Evolutionary conservation across 2,329 filamentous ascomycete genomes (phyloP).

Genomic region (Fusarium sp.): DNA sequence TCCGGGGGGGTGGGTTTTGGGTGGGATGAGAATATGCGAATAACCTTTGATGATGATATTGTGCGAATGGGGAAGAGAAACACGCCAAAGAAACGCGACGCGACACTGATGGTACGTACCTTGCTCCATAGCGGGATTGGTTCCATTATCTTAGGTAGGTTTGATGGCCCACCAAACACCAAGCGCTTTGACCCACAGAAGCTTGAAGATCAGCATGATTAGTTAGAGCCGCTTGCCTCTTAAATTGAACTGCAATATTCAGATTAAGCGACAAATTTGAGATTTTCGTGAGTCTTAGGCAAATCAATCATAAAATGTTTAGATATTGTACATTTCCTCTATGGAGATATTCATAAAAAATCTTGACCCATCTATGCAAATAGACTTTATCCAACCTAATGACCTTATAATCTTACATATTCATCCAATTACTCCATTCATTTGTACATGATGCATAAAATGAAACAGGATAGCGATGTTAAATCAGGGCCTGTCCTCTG

Average conservation of each 20-base stretch:
- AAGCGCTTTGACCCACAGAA: conserved; percentile 25
- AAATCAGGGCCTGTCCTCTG: conserved; percentile 81
- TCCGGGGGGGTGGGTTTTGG: neutral
- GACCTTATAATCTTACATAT: conserved; percentile 27
- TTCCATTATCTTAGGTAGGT: neutral
- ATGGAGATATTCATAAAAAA: conserved; percentile 21
- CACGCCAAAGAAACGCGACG: conserved; percentile 45
- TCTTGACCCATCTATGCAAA: conserved; percentile 2
- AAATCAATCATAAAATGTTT: neutral
- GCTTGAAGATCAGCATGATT: conserved; percentile 3
- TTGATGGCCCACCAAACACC: conserved; percentile 29
- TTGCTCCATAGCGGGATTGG: neutral
- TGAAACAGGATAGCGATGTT: conserved; percentile 32
- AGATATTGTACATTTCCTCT: conserved; percentile 5
- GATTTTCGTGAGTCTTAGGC: neutral
- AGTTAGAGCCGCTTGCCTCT: neutral
- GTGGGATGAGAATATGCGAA: conserved; percentile 1
- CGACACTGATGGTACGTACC: conserved; percentile 39
- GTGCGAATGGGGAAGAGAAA: conserved; percentile 40
- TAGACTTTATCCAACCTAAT: conserved; percentile 5
- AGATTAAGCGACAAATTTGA: neutral
- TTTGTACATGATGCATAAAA: conserved; percentile 33
- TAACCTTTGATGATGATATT: conserved; percentile 38
- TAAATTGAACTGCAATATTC: neutral
- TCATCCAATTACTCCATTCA: conserved; percentile 23